Percentiles rank a stretch among this genome's conserved stretches.
Evolutionary conservation across 106 monocot species (phyloP).

Genomic region (Acorus calamus): DNA sequence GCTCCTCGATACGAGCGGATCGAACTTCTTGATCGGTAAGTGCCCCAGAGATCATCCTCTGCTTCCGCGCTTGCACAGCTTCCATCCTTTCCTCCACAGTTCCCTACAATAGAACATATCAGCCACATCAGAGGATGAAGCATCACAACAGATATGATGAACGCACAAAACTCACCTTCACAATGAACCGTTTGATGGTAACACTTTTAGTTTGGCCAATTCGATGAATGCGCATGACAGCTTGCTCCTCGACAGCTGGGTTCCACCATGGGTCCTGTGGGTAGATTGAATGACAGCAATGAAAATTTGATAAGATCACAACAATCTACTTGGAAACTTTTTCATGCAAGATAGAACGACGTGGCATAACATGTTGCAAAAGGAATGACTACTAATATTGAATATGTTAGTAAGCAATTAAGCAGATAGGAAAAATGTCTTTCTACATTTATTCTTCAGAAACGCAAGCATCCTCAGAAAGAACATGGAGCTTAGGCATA

Average conservation of each 20-base stretch:
- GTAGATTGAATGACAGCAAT: not conserved
- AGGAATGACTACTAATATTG: no score
- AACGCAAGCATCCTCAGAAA: no score
- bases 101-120: slow-evolving; percentile 28
- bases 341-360: no score
- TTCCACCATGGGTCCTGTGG: slow-evolving; percentile 98
- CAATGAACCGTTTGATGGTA: slow-evolving; percentile 82
- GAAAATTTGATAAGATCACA: no score
- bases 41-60: slow-evolving; percentile 84
- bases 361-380: no score
- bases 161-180: slow-evolving; percentile 41
- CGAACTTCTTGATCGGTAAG: slow-evolving; percentile 89
- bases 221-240: slow-evolving; percentile 92
- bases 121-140: not conserved
- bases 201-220: slow-evolving; percentile 85
- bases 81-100: slow-evolving; percentile 95
- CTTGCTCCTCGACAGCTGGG: slow-evolving; percentile 97
- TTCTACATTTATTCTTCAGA: no score
- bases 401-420: no score
- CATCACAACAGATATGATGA: slow-evolving; percentile 1
- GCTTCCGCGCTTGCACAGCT: slow-evolving; percentile 77
- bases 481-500: no score
- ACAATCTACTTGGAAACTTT: no score
- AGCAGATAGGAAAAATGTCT: no score
- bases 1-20: slow-evolving; percentile 77